A percentile compares a stretch with the other conserved stretches of the same genome.
These are phyloP conservation scores for Mycena amicta DNA, from an alignment of 768 basidiomycete genomes.

Conservation along the genomic window DNA sequence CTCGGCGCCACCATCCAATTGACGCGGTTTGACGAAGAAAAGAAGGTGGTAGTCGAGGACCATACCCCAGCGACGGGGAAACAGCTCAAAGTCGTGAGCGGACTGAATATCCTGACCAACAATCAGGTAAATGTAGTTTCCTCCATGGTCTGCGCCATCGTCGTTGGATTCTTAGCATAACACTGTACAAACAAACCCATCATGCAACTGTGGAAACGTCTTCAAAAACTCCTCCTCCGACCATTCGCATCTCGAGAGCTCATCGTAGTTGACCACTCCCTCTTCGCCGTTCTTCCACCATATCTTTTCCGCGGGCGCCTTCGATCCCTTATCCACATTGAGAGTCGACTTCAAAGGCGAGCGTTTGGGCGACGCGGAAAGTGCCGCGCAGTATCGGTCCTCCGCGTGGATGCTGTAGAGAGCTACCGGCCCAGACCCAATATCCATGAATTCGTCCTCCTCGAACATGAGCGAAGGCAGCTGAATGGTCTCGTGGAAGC, in stretches of 20 bases:
- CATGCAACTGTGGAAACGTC: slow-evolving; percentile 2
- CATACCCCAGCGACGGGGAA: slow-evolving; percentile 29
- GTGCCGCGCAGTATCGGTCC: neutral
- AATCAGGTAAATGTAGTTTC: slow-evolving; percentile 62
- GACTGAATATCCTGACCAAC: slow-evolving; percentile 75
- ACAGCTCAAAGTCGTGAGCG: slow-evolving; percentile 55
- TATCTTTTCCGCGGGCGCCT: neutral
- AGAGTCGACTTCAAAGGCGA: slow-evolving; percentile 12
- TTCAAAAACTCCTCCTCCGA: slow-evolving; percentile 23
- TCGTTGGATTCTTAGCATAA: slow-evolving; percentile 13
- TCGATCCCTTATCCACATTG: slow-evolving; percentile 7
- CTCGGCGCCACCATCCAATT: slow-evolving; percentile 86
- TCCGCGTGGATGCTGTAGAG: slow-evolving; percentile 9
- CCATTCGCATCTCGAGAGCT: slow-evolving; percentile 20
- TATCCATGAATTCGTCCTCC: slow-evolving; percentile 4
- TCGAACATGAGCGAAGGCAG: slow-evolving; percentile 4
- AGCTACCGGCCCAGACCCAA: slow-evolving; percentile 8
- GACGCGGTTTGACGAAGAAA: slow-evolving; percentile 68
- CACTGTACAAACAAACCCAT: slow-evolving; percentile 1
- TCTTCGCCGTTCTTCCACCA: slow-evolving; percentile 4
- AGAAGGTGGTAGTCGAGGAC: slow-evolving; percentile 68
- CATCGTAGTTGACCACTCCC: slow-evolving; percentile 12
- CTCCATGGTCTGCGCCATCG: slow-evolving; percentile 10
- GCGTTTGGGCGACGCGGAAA: slow-evolving; percentile 9
- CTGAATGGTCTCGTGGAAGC: slow-evolving; percentile 9